phyloP scores from a whole-genome alignment of 257 asterid genomes.

The Solanum okadae region DNA sequence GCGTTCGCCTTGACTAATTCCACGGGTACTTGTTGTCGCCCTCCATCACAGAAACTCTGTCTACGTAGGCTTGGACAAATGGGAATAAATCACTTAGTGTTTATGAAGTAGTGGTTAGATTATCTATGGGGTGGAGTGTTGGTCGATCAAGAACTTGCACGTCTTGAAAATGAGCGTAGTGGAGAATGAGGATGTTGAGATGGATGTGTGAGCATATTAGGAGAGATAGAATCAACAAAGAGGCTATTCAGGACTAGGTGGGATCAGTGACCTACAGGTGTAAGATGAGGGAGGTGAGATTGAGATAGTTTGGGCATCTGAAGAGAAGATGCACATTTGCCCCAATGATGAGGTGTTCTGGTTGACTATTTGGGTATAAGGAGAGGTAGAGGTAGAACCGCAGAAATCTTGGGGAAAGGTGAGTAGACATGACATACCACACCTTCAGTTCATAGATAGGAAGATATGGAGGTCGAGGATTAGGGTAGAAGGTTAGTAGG shows the following conservation, averaged over 20 bases:
- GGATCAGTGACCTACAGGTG: neutral
- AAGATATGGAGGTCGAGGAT: neutral
- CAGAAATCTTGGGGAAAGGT: neutral
- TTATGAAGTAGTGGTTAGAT: neutral
- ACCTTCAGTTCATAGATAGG: neutral
- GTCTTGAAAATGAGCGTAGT: neutral
- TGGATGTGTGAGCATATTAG: neutral
- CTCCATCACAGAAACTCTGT: neutral
- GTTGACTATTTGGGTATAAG: neutral
- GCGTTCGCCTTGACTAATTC: neutral
- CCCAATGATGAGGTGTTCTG: neutral
- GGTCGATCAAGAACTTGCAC: neutral
- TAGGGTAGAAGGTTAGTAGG: neutral
- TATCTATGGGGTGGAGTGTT: neutral
- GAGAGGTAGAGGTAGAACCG: neutral
- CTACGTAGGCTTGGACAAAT: neutral
- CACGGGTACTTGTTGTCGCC: neutral
- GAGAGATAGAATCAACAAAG: neutral
- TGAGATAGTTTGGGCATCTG: neutral
- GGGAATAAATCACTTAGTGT: neutral
- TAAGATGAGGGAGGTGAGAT: neutral
- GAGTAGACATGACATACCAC: neutral
- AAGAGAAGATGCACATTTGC: neutral
- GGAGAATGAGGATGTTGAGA: neutral
- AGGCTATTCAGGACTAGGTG: neutral